A percentile compares a stretch with the other conserved stretches of the same genome.
phyloP scores from a whole-genome alignment of 2,329 filamentous ascomycete species.

The Hyphodiscus sp. region DNA sequence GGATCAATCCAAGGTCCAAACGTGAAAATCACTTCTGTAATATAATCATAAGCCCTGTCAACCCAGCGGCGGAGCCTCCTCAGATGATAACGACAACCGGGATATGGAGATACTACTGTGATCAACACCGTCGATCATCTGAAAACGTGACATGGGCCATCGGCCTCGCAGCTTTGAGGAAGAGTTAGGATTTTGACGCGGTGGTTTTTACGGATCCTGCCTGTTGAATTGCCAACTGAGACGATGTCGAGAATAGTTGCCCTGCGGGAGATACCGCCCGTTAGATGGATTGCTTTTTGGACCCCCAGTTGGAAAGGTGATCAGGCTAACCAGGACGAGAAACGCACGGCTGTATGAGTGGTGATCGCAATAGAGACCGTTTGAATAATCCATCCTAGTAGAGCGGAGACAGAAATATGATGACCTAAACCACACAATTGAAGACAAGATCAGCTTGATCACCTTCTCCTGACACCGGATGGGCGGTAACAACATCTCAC shows the following conservation, averaged over 20 bases:
- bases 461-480: neutral
- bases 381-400: neutral
- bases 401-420: neutral
- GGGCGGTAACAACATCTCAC: neutral
- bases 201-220: neutral
- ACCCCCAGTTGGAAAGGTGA: neutral
- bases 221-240: neutral
- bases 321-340: too few relatives aligned
- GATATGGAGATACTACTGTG: neutral
- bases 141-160: neutral
- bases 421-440: neutral
- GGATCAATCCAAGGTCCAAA: too few relatives aligned
- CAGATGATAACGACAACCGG: neutral
- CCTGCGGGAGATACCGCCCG: neutral
- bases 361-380: neutral
- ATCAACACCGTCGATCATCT: neutral
- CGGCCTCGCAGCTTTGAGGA: too few relatives aligned
- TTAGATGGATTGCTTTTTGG: neutral
- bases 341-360: neutral
- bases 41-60: too few relatives aligned
- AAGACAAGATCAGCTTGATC: neutral
- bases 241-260: neutral
- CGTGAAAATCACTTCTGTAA: too few relatives aligned
- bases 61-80: neutral
- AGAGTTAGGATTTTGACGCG: neutral